Conservation (phyloP, 2,329 filamentous ascomycete species). For the Bipolaris gigantea region DNA sequence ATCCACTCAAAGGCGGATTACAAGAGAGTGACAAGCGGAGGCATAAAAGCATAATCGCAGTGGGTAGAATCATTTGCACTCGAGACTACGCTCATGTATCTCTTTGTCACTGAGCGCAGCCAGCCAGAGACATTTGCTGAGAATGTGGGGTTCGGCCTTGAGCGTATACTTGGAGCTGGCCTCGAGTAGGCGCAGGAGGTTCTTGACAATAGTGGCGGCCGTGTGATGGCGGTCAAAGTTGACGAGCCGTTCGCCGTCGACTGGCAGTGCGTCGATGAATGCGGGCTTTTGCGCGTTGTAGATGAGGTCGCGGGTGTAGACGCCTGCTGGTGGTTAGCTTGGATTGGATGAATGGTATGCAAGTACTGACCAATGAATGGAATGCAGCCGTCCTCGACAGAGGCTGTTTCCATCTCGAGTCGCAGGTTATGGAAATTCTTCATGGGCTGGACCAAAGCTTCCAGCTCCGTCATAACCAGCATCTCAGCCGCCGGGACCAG, state of each 20-base stretch:
- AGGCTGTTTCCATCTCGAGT: conserved; percentile 73
- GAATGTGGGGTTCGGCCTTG: conserved; percentile 73
- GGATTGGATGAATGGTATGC: neutral
- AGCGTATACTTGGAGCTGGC: conserved; percentile 75
- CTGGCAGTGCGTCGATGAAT: conserved; percentile 68
- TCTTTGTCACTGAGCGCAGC: conserved; percentile 75
- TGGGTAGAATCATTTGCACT: conserved; percentile 31
- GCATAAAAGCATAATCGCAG: neutral
- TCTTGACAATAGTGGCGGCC: conserved; percentile 77
- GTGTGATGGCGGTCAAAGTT: conserved; percentile 83
- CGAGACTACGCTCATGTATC: conserved; percentile 52
- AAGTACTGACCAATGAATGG: conserved; percentile 71
- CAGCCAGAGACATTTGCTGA: conserved; percentile 84
- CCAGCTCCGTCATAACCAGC: conserved; percentile 67
- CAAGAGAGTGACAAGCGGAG: conserved; percentile 3
- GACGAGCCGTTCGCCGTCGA: conserved; percentile 64
- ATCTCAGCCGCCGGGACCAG: conserved; percentile 67
- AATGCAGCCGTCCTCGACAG: conserved; percentile 72
- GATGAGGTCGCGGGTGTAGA: conserved; percentile 80
- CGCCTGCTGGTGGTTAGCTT: conserved; percentile 45
- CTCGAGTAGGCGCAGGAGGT: conserved; percentile 74
- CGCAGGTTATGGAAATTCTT: conserved; percentile 77
- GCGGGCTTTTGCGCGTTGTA: conserved; percentile 80
- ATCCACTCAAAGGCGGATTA: conserved; percentile 17
- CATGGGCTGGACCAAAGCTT: conserved; percentile 72